Conservation (phyloP, 805 yeast species). For the Saccharomycopsis sp. region DNA sequence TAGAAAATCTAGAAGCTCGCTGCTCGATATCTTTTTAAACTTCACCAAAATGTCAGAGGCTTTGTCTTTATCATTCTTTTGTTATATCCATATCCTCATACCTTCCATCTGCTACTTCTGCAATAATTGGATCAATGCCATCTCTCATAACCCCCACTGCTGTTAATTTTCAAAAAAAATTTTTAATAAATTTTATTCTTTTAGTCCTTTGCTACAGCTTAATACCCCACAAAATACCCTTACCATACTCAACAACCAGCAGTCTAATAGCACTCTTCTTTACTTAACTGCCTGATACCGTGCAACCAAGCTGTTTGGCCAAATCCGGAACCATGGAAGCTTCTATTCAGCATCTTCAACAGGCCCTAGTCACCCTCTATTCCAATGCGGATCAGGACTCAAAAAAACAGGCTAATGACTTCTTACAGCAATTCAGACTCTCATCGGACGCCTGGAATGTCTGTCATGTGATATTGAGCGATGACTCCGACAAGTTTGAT, state of each 20-base stretch:
- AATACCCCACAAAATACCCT: neutral
- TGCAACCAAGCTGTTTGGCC: too few relatives aligned
- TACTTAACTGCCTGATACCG: too few relatives aligned
- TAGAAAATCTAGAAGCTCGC: constrained; percentile 3
- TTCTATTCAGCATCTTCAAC: constrained; percentile 28
- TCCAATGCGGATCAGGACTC: constrained; percentile 33
- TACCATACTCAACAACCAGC: neutral
- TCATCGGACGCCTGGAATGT: constrained; percentile 75
- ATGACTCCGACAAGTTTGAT: constrained; percentile 26
- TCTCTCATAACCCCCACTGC: neutral
- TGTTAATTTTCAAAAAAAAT: neutral
- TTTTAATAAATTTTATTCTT: too few relatives aligned
- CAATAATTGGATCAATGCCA: too few relatives aligned
- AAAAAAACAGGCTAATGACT: constrained; percentile 44
- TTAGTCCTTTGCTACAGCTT: neutral
- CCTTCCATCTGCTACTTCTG: too few relatives aligned
- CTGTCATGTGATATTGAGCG: constrained; percentile 47
- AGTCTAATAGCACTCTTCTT: too few relatives aligned
- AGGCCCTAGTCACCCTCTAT: constrained; percentile 44
- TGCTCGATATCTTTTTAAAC: constrained; percentile 20
- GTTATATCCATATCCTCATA: too few relatives aligned
- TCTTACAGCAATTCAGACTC: constrained; percentile 77
- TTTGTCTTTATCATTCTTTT: constrained; percentile 30
- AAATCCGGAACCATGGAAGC: constrained; percentile 11
- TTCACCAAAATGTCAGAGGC: constrained; percentile 29